Evolutionary conservation across 2,329 filamentous ascomycete genomes (phyloP).

Genomic region (Aspergillus sp.): DNA sequence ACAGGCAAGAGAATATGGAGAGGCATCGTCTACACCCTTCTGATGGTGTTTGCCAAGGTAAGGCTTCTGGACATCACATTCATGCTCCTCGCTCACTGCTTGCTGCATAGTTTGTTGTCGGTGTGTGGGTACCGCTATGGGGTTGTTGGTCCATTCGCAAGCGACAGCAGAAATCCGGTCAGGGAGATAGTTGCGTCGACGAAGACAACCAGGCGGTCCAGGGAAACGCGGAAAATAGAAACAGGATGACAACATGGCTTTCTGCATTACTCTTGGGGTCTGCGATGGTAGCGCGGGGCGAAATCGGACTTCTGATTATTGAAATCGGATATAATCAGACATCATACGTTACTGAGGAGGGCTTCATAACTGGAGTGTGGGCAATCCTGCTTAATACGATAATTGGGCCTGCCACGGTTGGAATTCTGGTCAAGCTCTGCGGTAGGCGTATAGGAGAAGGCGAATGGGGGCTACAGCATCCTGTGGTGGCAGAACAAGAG

Average conservation of each 20-base stretch:
- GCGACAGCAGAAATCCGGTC: neutral
- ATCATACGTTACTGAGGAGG: slow-evolving; percentile 40
- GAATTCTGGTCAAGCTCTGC: slow-evolving; percentile 25
- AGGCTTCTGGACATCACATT: neutral
- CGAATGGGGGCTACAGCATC: slow-evolving; percentile 21
- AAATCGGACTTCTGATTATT: slow-evolving; percentile 34
- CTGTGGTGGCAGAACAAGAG: neutral
- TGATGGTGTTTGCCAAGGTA: slow-evolving; percentile 34
- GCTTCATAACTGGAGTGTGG: slow-evolving; percentile 30
- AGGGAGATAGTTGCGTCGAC: neutral
- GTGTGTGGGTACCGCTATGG: slow-evolving; percentile 29
- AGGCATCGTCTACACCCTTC: slow-evolving; percentile 28
- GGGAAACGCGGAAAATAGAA: neutral
- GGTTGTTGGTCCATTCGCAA: no score
- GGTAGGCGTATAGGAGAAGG: slow-evolving; percentile 24
- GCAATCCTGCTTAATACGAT: slow-evolving; percentile 35
- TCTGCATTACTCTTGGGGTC: slow-evolving; percentile 29
- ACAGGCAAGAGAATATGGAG: slow-evolving; percentile 33
- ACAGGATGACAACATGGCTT: slow-evolving; percentile 14
- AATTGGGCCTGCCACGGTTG: slow-evolving; percentile 28
- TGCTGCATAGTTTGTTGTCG: slow-evolving; percentile 25
- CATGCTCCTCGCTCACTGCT: neutral
- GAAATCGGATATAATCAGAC: slow-evolving; percentile 34
- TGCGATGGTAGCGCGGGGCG: slow-evolving; percentile 34
- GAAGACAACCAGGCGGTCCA: neutral